phyloP scores from a whole-genome alignment of 768 basidiomycete species.

The Pulveroboletus sp. region DNA sequence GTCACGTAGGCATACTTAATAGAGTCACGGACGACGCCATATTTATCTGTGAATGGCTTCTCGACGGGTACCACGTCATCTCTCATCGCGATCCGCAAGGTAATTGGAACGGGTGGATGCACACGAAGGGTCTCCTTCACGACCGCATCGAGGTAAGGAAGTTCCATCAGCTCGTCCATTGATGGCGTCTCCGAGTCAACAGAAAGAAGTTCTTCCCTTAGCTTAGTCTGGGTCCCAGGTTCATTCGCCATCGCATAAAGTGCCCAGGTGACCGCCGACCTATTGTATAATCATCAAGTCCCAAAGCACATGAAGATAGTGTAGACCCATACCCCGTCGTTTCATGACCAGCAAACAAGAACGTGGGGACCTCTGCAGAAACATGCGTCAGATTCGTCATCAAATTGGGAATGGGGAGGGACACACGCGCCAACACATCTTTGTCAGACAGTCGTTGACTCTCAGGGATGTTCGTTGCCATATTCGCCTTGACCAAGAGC shows the following conservation, averaged over 20 bases:
- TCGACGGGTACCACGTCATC: conserved; percentile 52
- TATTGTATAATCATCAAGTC: background rate
- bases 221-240: conserved; percentile 45
- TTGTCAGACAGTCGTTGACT: conserved; percentile 54
- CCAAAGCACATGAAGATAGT: background rate
- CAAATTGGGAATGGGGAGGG: background rate
- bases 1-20: conserved; percentile 31
- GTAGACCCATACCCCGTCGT: conserved; percentile 41
- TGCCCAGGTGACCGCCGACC: conserved; percentile 50
- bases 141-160: conserved; percentile 66
- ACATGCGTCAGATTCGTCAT: background rate
- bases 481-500: conserved; percentile 58
- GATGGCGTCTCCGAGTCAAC: conserved; percentile 52
- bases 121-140: conserved; percentile 57
- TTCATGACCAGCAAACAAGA: conserved; percentile 56
- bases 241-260: conserved; percentile 50
- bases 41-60: conserved; percentile 39
- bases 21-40: conserved; percentile 36
- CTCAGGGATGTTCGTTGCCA: conserved; percentile 53
- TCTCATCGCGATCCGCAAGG: conserved; percentile 41
- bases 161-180: conserved; percentile 62
- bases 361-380: conserved; percentile 52
- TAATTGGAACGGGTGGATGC: conserved; percentile 42
- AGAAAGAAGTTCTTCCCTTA: conserved; percentile 53
- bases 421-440: conserved; percentile 54